Conservation (phyloP, 768 basidiomycete species). For the Gloeostereum incarnatum region DNA sequence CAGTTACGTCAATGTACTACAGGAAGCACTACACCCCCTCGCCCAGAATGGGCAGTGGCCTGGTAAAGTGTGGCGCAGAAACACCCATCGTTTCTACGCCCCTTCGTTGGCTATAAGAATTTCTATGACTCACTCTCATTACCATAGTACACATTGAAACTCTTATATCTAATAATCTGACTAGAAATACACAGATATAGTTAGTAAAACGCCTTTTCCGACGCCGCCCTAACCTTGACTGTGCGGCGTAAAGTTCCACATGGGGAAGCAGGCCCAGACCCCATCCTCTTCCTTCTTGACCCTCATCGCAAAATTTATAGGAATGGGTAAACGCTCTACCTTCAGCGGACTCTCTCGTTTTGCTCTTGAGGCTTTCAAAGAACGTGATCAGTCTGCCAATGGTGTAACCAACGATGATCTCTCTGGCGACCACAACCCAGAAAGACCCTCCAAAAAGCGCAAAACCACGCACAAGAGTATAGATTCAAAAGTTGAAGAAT, state of each 20-base stretch:
- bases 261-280: background rate
- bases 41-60: too few relatives aligned
- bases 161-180: background rate
- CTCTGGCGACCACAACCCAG: too few relatives aligned
- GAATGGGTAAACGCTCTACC: slow-evolving; percentile 31
- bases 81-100: too few relatives aligned
- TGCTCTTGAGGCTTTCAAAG: slow-evolving; percentile 26
- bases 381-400: slow-evolving; percentile 6
- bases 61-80: too few relatives aligned
- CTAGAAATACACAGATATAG: background rate
- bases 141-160: background rate
- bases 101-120: background rate
- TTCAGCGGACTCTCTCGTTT: slow-evolving; percentile 36
- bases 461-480: too few relatives aligned
- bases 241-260: too few relatives aligned
- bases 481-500: too few relatives aligned
- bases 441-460: slow-evolving; percentile 27
- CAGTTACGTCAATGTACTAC: too few relatives aligned
- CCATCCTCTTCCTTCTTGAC: background rate
- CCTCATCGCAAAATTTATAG: background rate
- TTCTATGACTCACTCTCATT: background rate
- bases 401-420: slow-evolving; percentile 5
- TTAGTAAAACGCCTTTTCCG: background rate
- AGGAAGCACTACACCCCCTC: too few relatives aligned
- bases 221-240: too few relatives aligned